A percentile compares a stretch with the other conserved stretches of the same genome.
Conservation (phyloP, 441 rosid species). For the Populus tomentosa region DNA sequence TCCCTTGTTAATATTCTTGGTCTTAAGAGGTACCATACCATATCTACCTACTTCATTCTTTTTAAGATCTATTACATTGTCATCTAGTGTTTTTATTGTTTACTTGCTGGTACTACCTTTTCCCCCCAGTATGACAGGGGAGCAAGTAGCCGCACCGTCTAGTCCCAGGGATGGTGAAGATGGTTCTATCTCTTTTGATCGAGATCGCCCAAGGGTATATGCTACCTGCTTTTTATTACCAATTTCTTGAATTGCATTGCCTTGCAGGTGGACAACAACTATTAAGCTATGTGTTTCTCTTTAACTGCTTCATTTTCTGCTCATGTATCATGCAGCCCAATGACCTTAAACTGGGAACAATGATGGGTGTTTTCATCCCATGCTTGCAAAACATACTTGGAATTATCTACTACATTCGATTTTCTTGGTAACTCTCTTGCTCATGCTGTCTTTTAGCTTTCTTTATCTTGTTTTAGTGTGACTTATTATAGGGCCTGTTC, state of each 20-base stretch:
- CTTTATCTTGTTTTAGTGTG: not conserved
- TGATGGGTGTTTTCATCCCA: slow-evolving; percentile 99
- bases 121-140: slow-evolving; percentile 80
- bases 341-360: slow-evolving; percentile 78
- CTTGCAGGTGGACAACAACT: too few relatives aligned
- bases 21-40: slow-evolving; percentile 62
- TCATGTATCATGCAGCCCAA: slow-evolving; percentile 49
- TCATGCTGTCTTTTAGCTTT: slow-evolving; percentile 11
- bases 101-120: slow-evolving; percentile 19
- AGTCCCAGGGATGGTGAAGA: slow-evolving; percentile 90
- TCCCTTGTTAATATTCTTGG: slow-evolving; percentile 99
- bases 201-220: slow-evolving; percentile 40
- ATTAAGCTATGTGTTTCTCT: too few relatives aligned
- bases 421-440: slow-evolving; percentile 65
- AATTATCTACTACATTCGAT: slow-evolving; percentile 96
- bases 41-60: not conserved
- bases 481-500: not conserved
- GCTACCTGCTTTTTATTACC: not conserved
- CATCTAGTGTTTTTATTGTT: too few relatives aligned
- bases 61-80: not conserved
- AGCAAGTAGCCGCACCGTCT: slow-evolving; percentile 69
- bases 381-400: slow-evolving; percentile 98
- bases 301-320: slow-evolving; percentile 9
- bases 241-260: too few relatives aligned
- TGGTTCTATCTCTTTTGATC: slow-evolving; percentile 45